A percentile compares a stretch with the other conserved stretches of the same genome.
Conservation (phyloP, 2,329 filamentous ascomycete genomes). For the Colletotrichum sidae region DNA sequence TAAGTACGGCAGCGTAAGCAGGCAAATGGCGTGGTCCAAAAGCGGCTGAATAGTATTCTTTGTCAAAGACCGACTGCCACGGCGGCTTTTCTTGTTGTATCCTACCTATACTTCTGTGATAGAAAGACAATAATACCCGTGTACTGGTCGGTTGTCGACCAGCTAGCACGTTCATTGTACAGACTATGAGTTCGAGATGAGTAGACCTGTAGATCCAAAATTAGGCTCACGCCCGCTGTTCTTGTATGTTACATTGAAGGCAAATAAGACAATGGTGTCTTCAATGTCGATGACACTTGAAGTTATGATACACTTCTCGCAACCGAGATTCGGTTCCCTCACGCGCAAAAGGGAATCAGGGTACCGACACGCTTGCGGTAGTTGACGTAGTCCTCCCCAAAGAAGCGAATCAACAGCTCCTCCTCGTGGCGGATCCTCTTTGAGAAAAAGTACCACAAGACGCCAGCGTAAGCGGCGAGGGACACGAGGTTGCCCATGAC, state of each 20-base stretch:
- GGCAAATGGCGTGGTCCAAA: slow-evolving; percentile 42
- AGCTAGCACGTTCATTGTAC: too few species aligned
- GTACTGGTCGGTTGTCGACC: neutral
- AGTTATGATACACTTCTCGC: neutral
- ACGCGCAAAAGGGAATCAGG: slow-evolving; percentile 76
- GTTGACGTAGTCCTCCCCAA: slow-evolving; percentile 81
- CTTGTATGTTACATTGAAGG: too few species aligned
- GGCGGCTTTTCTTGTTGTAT: slow-evolving; percentile 7
- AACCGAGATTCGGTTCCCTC: neutral
- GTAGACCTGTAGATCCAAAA: too few species aligned
- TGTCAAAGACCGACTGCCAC: neutral
- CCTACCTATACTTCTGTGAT: neutral
- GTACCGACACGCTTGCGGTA: slow-evolving; percentile 80
- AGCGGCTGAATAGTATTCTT: neutral
- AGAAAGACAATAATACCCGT: slow-evolving; percentile 5
- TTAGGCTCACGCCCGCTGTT: too few species aligned
- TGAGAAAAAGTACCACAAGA: slow-evolving; percentile 89
- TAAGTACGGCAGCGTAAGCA: slow-evolving; percentile 89
- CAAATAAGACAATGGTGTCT: too few species aligned
- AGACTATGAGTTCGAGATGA: too few species aligned
- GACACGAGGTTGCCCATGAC: slow-evolving; percentile 88
- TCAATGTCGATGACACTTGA: neutral
- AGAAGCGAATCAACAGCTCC: slow-evolving; percentile 80
- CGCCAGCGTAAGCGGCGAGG: slow-evolving; percentile 76
- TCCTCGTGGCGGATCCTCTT: slow-evolving; percentile 83